Conservation (phyloP, 164 flowering plant species). For the Vitis rotundifolia region DNA sequence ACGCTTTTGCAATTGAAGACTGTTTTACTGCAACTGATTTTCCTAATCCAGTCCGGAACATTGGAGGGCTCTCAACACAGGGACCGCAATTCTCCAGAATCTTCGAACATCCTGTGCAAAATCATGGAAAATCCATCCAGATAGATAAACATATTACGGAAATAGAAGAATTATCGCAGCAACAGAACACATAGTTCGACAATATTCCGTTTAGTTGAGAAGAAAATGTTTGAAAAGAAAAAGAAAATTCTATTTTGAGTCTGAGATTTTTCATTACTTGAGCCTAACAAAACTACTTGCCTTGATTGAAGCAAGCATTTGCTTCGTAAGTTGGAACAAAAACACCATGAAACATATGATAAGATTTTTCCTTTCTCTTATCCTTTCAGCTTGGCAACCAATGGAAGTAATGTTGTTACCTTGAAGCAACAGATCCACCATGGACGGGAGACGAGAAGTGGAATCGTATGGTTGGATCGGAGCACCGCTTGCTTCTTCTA, state of each 20-base stretch:
- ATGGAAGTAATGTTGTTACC: slow-evolving; percentile 25
- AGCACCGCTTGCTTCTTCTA: slow-evolving; percentile 10
- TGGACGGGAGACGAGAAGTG: slow-evolving; percentile 56
- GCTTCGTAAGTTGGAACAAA: too few species aligned
- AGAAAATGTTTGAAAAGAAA: slow-evolving; percentile 3
- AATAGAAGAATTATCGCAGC: too few species aligned
- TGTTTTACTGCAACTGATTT: slow-evolving; percentile 50
- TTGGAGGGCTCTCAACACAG: slow-evolving; percentile 23
- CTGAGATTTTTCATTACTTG: too few species aligned
- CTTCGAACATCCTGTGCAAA: slow-evolving; percentile 38
- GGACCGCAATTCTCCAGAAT: slow-evolving; percentile 25
- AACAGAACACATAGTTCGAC: too few species aligned
- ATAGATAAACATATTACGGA: background rate
- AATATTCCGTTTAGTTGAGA: too few species aligned
- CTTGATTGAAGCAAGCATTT: too few species aligned
- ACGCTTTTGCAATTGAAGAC: slow-evolving; percentile 65
- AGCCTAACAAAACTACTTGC: too few species aligned
- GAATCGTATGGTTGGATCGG: slow-evolving; percentile 10
- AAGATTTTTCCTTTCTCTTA: too few species aligned
- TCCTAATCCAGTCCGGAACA: slow-evolving; percentile 71
- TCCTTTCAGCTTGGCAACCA: too few species aligned
- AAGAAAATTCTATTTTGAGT: background rate
- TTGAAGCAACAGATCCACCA: slow-evolving; percentile 65
- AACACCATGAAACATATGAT: too few species aligned
- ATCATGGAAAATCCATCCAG: background rate